Evolutionary conservation across 23 red algal genomes (phyloP), one percentile per base, ranked within the genome.

Genomic region (Gracilariopsis chorda): DNA sequence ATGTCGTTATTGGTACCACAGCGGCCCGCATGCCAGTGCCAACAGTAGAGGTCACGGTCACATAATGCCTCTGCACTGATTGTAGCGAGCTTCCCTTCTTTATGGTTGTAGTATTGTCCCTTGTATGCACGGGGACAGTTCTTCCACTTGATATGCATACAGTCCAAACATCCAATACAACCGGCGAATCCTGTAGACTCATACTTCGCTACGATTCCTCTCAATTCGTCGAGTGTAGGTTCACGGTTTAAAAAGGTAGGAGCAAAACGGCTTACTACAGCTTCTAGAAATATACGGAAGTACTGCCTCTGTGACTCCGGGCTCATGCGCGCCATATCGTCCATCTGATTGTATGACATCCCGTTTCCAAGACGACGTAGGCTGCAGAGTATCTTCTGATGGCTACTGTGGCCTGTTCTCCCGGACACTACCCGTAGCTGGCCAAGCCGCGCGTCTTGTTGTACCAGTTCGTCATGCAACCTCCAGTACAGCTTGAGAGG

Each of bases 1-100:
- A 85, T 33, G 47, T 85, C 81, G 59, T 85, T 85, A 19, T 85
- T 85, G 17, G 81, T 67, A 48, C 81, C 81, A 69, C 21, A 46
- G 3, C 30, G n/a, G 14, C 62, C 81, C 53, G 81, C 20, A 69
- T 68, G 69, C 53, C 81, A 85, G 47, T 85, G 34, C 81, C 81
- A 85, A 48, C 81, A 67, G 33, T 83, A 83, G 2, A 83, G 35
- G 21, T 58, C 21, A 3, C 14, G 28, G 14, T 83, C 57, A 13
- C 48, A 58, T 27, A 83, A 27, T n/a, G 78, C 78, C 9, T 62
- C 78, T 14, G 51, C 14, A 33, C 47, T 60, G 8, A 82, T 82
- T 7, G 47, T 82, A 11, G 77, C 77, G 7, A 82, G 25, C n/a
- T 91, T 80, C 11, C 71, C 75, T 16, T 80, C 48, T 43, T 81